A percentile compares a stretch with the other conserved stretches of the same genome.
phyloP scores from a whole-genome alignment of 495 filamentous ascomycete species.

The Aspergillus panamensis region DNA sequence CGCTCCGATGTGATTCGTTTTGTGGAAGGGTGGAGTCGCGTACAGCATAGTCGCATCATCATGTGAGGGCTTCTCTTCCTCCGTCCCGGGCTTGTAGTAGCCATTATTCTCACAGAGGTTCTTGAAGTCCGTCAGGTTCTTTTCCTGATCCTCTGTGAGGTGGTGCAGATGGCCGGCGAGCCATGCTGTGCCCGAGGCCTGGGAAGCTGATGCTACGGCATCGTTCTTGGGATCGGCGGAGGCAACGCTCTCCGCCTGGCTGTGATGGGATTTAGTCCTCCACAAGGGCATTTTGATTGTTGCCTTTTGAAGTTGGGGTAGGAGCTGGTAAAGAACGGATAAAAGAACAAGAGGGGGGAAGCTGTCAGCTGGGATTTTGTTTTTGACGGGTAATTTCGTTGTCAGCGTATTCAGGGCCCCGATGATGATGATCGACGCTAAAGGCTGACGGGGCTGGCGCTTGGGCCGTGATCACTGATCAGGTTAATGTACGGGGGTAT shows the following conservation, averaged over 20 bases:
- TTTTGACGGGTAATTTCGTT: no score
- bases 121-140: slow-evolving; percentile 66
- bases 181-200: slow-evolving; percentile 43
- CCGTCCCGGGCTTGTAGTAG: slow-evolving; percentile 54
- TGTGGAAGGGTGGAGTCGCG: slow-evolving; percentile 27
- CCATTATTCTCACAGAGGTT: slow-evolving; percentile 56
- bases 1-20: background rate
- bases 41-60: slow-evolving; percentile 82
- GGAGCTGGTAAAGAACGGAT: background rate
- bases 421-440: no score
- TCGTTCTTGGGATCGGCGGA: slow-evolving; percentile 37
- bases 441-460: no score
- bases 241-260: slow-evolving; percentile 30
- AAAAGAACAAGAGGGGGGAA: background rate
- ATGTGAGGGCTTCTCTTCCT: slow-evolving; percentile 54
- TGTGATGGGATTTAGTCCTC: slow-evolving; percentile 35
- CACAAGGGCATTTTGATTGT: slow-evolving; percentile 30
- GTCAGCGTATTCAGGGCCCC: no score
- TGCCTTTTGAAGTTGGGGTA: background rate
- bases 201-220: slow-evolving; percentile 38
- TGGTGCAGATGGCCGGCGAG: slow-evolving; percentile 68
- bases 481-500: no score
- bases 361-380: no score
- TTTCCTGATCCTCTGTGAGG: slow-evolving; percentile 63
- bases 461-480: no score